Evolutionary conservation across 208 protist genomes (phyloP).

Genomic region (Trypanosoma cruzi): DNA sequence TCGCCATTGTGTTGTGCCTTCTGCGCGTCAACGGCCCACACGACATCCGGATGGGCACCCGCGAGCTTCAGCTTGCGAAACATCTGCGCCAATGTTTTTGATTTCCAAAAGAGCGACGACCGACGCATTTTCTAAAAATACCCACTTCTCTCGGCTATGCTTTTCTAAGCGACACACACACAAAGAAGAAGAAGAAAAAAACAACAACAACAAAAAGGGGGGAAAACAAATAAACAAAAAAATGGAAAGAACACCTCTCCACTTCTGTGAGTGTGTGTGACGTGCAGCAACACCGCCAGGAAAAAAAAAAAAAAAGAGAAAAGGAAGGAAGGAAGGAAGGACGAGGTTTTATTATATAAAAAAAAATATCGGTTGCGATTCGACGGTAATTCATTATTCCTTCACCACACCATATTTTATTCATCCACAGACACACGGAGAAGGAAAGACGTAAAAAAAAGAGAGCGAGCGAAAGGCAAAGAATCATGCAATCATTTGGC

Average conservation of each 20-base stretch:
- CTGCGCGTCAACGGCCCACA: conserved; percentile 81
- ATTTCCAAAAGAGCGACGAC: conserved; percentile 18
- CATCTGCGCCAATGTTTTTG: conserved; percentile 77
- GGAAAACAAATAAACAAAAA: conserved; percentile 19
- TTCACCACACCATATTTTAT: too few relatives aligned
- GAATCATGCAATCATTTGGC: too few relatives aligned
- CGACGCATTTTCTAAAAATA: conserved; percentile 26
- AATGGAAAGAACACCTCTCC: too few relatives aligned
- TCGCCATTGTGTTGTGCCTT: conserved; percentile 91
- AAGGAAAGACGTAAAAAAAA: too few relatives aligned
- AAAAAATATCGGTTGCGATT: too few relatives aligned
- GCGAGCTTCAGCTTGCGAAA: conserved; percentile 86
- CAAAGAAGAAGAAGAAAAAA: not conserved
- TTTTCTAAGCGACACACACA: not conserved
- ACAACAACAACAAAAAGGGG: conserved; percentile 11
- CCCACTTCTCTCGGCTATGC: not conserved
- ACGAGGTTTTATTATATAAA: too few relatives aligned
- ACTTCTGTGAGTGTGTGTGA: too few relatives aligned
- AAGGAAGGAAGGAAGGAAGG: too few relatives aligned
- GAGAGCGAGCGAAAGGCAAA: too few relatives aligned
- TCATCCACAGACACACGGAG: too few relatives aligned
- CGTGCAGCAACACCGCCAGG: conserved; percentile 3
- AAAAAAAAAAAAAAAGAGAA: conserved; percentile 6
- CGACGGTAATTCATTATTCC: too few relatives aligned
- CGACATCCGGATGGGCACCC: conserved; percentile 81